Conservation (phyloP, 345 rosid genomes). For the Linum usitatissimum region DNA sequence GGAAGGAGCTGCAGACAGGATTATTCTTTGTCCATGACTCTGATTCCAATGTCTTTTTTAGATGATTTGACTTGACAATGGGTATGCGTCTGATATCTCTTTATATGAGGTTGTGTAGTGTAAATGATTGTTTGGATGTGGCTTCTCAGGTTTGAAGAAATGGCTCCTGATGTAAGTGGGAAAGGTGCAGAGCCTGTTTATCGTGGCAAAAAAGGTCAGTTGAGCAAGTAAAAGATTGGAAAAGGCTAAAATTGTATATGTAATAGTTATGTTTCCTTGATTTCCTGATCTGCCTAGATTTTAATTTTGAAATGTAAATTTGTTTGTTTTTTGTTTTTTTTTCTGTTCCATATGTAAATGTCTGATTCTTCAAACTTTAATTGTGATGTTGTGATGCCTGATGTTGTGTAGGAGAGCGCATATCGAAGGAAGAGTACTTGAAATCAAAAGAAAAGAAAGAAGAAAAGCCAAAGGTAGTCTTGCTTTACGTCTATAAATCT, state of each 20-base stretch:
- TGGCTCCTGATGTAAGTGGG: slow-evolving; percentile 73
- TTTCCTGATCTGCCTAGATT: no score
- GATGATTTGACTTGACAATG: no score
- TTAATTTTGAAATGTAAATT: neutral
- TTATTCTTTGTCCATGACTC: no score
- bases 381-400: neutral
- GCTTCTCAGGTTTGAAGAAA: slow-evolving; percentile 41
- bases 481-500: neutral
- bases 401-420: slow-evolving; percentile 42
- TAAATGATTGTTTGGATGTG: neutral
- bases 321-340: neutral
- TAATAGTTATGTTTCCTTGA: no score
- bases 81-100: no score
- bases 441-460: slow-evolving; percentile 41
- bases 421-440: slow-evolving; percentile 60
- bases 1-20: no score
- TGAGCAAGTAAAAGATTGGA: neutral
- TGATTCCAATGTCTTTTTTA: no score
- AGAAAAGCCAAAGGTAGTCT: slow-evolving; percentile 67
- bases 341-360: neutral
- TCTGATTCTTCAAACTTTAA: neutral
- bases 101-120: no score
- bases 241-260: neutral
- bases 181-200: slow-evolving; percentile 69
- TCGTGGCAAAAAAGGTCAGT: slow-evolving; percentile 80